Conservation (phyloP, 2,329 filamentous ascomycete species). For the Epichloe bromicola region DNA sequence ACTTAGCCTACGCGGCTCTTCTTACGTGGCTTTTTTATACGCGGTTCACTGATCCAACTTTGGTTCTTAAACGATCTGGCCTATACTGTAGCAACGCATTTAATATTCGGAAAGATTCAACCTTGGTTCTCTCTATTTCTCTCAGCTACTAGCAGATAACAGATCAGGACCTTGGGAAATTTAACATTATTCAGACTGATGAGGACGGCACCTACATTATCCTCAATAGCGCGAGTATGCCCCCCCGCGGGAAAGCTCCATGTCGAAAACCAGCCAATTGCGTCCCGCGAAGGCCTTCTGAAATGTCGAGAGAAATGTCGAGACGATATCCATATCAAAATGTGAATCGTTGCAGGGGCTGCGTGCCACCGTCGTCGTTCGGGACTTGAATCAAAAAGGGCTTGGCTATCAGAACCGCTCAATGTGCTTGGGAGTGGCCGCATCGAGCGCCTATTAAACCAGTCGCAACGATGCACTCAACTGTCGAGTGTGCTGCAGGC, state of each 20-base stretch:
- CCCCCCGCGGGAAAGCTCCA: neutral
- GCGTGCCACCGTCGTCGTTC: no score
- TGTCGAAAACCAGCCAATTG: slow-evolving; percentile 15
- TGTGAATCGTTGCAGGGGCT: no score
- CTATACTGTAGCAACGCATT: slow-evolving; percentile 19
- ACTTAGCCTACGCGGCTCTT: slow-evolving; percentile 19
- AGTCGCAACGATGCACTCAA: no score
- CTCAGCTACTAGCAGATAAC: slow-evolving; percentile 19
- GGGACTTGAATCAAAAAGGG: no score
- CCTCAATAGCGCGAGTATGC: neutral
- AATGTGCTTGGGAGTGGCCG: no score
- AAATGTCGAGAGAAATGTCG: no score
- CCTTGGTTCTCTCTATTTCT: slow-evolving; percentile 16
- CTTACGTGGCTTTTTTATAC: slow-evolving; percentile 23
- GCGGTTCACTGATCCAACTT: slow-evolving; percentile 18
- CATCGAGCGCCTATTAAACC: no score
- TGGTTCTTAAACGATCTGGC: slow-evolving; percentile 25
- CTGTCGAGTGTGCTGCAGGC: no score
- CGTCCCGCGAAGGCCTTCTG: slow-evolving; percentile 10
- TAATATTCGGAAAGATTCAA: slow-evolving; percentile 16
- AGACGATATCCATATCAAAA: no score
- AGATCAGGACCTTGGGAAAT: slow-evolving; percentile 14
- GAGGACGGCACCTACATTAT: slow-evolving; percentile 9
- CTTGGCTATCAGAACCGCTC: no score
- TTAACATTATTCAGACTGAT: slow-evolving; percentile 13